A percentile compares a stretch with the other conserved stretches of the same genome.
Conservation (phyloP, 768 basidiomycete genomes). For the Antrodiella citrinella region DNA sequence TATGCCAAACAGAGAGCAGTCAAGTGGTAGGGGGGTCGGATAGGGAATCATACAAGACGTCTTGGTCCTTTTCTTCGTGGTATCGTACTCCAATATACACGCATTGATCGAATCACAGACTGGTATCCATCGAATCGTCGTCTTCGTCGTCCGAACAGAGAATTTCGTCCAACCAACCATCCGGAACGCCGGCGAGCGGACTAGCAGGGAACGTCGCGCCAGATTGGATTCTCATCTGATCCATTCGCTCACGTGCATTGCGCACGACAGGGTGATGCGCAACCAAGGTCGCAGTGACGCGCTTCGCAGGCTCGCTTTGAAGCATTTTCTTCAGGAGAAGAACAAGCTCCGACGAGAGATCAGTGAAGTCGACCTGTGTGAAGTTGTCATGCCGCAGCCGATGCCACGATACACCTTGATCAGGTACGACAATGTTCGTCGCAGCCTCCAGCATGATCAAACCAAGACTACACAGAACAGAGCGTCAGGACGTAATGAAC, state of each 20-base stretch:
- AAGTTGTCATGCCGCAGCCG: conserved; percentile 88
- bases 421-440: conserved; percentile 93
- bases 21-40: not conserved
- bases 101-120: conserved; percentile 8
- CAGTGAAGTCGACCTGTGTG: conserved; percentile 62
- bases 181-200: conserved; percentile 52
- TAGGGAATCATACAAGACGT: not conserved
- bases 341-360: conserved; percentile 57
- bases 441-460: conserved; percentile 95
- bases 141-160: conserved; percentile 22
- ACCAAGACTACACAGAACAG: conserved; percentile 58
- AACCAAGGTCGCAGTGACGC: conserved; percentile 50
- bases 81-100: not conserved
- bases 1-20: not conserved
- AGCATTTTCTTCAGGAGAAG: conserved; percentile 71
- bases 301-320: conserved; percentile 55
- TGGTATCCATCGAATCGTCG: conserved; percentile 20
- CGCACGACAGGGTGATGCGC: conserved; percentile 54
- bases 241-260: conserved; percentile 61
- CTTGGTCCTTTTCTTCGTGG: not conserved
- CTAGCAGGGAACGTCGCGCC: conserved; percentile 47
- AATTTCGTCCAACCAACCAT: conserved; percentile 60
- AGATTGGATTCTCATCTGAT: conserved; percentile 31
- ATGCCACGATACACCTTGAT: conserved; percentile 94
- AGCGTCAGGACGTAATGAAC: conserved; percentile 8